phyloP scores from a whole-genome alignment of 192 early-diverging fungal species.

The Spizellomyces punctatus region DNA sequence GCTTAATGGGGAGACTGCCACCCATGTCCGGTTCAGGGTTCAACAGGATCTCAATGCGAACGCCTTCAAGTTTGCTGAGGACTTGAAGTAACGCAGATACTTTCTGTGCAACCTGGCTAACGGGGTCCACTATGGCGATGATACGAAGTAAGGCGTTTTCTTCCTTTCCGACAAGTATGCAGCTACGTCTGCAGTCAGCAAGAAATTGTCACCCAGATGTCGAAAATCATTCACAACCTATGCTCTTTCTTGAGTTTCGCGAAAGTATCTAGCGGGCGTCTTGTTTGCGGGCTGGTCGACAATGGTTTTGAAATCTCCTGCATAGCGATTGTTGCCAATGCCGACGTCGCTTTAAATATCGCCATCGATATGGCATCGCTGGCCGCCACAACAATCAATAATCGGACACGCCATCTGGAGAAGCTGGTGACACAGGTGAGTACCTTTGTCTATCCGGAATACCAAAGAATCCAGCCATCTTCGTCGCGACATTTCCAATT shows the following conservation, averaged over 20 bases:
- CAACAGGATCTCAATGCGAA: slow-evolving; percentile 69
- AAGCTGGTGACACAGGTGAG: background rate
- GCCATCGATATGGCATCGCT: background rate
- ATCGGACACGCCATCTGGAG: no score
- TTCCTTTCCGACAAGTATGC: background rate
- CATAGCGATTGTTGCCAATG: background rate
- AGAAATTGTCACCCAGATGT: no score
- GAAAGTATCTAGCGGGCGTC: slow-evolving; percentile 8
- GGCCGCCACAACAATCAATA: background rate
- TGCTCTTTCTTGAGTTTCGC: background rate
- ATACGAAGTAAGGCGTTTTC: slow-evolving; percentile 19
- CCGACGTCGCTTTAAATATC: slow-evolving; percentile 9
- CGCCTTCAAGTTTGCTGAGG: slow-evolving; percentile 63
- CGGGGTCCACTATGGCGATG: slow-evolving; percentile 72
- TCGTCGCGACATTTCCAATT: slow-evolving; percentile 31
- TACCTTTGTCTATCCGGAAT: background rate
- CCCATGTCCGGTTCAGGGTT: slow-evolving; percentile 53
- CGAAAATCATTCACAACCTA: slow-evolving; percentile 3
- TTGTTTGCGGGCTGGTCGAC: background rate
- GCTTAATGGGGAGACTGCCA: slow-evolving; percentile 74
- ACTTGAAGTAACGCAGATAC: slow-evolving; percentile 72
- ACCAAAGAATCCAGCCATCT: slow-evolving; percentile 9
- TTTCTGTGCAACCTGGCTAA: slow-evolving; percentile 79
- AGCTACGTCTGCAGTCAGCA: background rate
- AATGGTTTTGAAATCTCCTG: background rate